These are phyloP conservation scores for Clonostachys chloroleuca DNA, from an alignment of 2,329 filamentous ascomycete genomes.

Conservation along the genomic window DNA sequence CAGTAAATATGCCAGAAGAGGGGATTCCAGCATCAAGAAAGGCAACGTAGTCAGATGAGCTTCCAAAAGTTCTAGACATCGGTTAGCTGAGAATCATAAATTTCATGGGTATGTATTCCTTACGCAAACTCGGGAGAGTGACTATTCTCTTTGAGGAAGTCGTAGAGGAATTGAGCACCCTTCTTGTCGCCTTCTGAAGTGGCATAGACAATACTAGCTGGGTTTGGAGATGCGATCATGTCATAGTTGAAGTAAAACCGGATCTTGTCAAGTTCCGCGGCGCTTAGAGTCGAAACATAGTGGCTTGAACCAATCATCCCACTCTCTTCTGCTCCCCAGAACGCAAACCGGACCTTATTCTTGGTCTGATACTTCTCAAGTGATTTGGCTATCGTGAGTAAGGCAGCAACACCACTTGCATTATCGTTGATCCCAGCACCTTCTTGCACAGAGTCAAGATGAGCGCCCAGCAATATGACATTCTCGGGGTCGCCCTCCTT, in stretches of 20 bases:
- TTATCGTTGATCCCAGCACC: constrained; percentile 60
- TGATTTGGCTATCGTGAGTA: constrained; percentile 55
- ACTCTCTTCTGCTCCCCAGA: constrained; percentile 32
- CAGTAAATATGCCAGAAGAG: constrained; percentile 28
- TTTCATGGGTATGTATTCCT: background rate
- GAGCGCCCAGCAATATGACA: constrained; percentile 33
- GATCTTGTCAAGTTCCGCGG: constrained; percentile 40
- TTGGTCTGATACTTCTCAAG: constrained; percentile 51
- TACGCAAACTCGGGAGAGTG: constrained; percentile 14
- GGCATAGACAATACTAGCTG: constrained; percentile 21
- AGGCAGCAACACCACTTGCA: constrained; percentile 52
- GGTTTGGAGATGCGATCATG: constrained; percentile 44
- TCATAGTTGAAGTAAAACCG: constrained; percentile 62
- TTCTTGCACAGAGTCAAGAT: constrained; percentile 34
- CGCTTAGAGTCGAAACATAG: constrained; percentile 18
- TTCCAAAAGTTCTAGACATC: constrained; percentile 16
- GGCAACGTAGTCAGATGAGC: constrained; percentile 28
- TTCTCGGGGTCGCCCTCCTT: constrained; percentile 33
- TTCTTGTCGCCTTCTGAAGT: constrained; percentile 19
- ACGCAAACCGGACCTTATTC: constrained; percentile 38
- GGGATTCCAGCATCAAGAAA: constrained; percentile 29
- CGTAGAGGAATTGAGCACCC: constrained; percentile 20
- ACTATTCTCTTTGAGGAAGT: constrained; percentile 19
- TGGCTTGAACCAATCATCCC: constrained; percentile 24
- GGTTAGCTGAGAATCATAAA: background rate